These are phyloP conservation scores for Lyophyllum shimeji DNA, from an alignment of 768 basidiomycete species.

Conservation along the genomic window DNA sequence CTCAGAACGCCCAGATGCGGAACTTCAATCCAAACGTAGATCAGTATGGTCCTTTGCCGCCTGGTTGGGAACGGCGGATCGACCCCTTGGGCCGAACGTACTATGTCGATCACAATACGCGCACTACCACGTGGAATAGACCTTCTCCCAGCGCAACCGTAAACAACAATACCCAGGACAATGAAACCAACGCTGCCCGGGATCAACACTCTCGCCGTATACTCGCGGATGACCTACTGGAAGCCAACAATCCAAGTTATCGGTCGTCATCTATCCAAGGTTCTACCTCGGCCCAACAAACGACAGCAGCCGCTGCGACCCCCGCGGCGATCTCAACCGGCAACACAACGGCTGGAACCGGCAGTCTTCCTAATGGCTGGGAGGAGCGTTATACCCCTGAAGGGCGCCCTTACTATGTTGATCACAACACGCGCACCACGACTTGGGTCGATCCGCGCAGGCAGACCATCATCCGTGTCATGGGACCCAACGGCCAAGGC, in stretches of 20 bases:
- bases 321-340: constrained; percentile 40
- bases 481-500: constrained; percentile 91
- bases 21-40: constrained; percentile 96
- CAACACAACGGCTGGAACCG: constrained; percentile 69
- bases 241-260: constrained; percentile 54
- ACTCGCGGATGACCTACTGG: constrained; percentile 85
- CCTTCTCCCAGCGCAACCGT: constrained; percentile 77
- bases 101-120: constrained; percentile 98
- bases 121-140: constrained; percentile 96
- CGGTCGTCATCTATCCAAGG: constrained; percentile 25
- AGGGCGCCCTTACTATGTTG: constrained; percentile 97
- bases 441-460: constrained; percentile 99
- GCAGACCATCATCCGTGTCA: constrained; percentile 94
- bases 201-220: constrained; percentile 85
- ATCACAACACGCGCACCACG: constrained; percentile 98
- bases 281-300: constrained; percentile 16
- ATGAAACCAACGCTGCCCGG: constrained; percentile 80
- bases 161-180: constrained; percentile 70
- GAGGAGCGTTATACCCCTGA: constrained; percentile 99
- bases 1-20: constrained; percentile 57
- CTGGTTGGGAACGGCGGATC: constrained; percentile 95
- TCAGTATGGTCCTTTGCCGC: constrained; percentile 87
- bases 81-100: constrained; percentile 96
- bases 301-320: constrained; percentile 29
- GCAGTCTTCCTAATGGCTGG: constrained; percentile 95